Conservation (phyloP, 75 land plant genomes). For the Gnetum montanum region DNA sequence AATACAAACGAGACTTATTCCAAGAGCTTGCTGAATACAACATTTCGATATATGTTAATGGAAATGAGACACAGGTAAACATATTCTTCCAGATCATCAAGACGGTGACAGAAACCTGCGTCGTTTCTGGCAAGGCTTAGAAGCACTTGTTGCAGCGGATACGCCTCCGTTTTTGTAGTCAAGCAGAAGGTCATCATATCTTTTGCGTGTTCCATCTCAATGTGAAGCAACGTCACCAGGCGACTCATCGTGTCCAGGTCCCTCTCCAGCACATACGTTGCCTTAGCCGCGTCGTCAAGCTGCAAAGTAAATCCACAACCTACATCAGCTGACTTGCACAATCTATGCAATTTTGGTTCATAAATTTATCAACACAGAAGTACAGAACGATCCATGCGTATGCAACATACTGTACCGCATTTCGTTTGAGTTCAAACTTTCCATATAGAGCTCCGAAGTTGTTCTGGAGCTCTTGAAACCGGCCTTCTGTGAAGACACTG, state of each 20-base stretch:
- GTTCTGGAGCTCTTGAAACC: background rate
- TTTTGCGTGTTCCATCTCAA: conserved; percentile 34
- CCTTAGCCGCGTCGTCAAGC: conserved; percentile 47
- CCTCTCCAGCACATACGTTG: conserved; percentile 33
- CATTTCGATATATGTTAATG: conserved; percentile 42
- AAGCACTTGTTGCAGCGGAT: conserved; percentile 28
- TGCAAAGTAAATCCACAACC: background rate
- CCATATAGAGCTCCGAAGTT: background rate
- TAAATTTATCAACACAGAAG: too few species aligned
- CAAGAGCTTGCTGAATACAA: conserved; percentile 16
- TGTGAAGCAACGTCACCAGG: conserved; percentile 32
- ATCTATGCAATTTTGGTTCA: background rate
- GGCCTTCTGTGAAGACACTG: background rate
- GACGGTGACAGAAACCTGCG: conserved; percentile 21
- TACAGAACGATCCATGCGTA: background rate
- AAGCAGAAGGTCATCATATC: conserved; percentile 17
- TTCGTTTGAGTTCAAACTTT: background rate
- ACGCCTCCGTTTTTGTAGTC: conserved; percentile 9
- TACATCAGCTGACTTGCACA: background rate
- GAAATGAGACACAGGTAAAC: conserved; percentile 43
- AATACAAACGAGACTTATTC: too few species aligned
- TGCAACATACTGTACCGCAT: background rate
- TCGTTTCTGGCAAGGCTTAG: conserved; percentile 23
- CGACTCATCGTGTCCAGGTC: conserved; percentile 53
- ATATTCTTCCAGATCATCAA: conserved; percentile 55